phyloP scores from a whole-genome alignment of 257 asterid species.

The Penstemon barbatus region DNA sequence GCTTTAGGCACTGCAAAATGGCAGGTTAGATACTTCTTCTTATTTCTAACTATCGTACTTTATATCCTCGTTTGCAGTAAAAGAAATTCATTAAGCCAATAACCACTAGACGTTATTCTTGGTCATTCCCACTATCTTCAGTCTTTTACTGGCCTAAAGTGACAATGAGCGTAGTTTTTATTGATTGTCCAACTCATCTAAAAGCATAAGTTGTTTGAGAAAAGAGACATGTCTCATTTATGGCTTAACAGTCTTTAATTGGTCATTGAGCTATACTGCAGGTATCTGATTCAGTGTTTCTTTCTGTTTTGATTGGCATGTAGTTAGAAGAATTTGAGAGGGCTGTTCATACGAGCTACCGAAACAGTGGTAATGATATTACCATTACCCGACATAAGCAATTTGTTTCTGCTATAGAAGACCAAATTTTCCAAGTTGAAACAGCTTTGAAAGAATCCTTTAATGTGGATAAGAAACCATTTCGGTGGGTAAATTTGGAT shows the following conservation, averaged over 20 bases:
- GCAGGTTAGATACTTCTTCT: slow-evolving; percentile 59
- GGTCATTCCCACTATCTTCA: too few relatives aligned
- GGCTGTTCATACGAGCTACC: slow-evolving; percentile 80
- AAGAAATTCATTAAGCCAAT: too few relatives aligned
- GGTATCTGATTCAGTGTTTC: slow-evolving; percentile 17
- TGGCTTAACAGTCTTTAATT: too few relatives aligned
- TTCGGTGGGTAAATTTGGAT: slow-evolving; percentile 76
- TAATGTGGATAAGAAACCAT: slow-evolving; percentile 53
- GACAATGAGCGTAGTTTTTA: too few relatives aligned
- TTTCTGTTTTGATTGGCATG: slow-evolving; percentile 22
- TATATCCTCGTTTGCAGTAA: too few relatives aligned
- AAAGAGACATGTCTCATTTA: too few relatives aligned
- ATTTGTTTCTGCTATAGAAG: slow-evolving; percentile 70
- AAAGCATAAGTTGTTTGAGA: too few relatives aligned
- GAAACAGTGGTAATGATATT: slow-evolving; percentile 55
- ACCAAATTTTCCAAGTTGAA: slow-evolving; percentile 67
- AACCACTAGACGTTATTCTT: too few relatives aligned
- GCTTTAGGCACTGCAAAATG: slow-evolving; percentile 91
- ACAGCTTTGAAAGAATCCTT: slow-evolving; percentile 56
- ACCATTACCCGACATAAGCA: slow-evolving; percentile 69
- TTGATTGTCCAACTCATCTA: too few relatives aligned
- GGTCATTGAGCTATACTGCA: not conserved
- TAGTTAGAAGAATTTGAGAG: slow-evolving; percentile 90
- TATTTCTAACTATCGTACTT: not conserved
- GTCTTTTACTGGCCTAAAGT: too few relatives aligned